Base-by-base conservation (phyloP, 2,329 filamentous ascomycete species). In the Plectosphaerella plurivora region DNA sequence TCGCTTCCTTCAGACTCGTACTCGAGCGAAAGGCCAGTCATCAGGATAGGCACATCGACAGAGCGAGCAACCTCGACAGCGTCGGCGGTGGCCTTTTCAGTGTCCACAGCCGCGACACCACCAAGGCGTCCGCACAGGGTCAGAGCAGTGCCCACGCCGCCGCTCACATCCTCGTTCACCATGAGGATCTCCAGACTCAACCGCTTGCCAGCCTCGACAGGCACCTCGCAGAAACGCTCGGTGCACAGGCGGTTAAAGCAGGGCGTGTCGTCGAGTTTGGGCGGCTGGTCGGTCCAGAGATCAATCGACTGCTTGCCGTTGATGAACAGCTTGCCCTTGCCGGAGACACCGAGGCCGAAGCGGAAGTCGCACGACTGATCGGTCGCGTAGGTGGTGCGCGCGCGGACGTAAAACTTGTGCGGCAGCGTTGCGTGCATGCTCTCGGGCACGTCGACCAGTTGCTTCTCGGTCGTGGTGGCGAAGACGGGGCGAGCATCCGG, bases 1-100 rank as follows among this genome's bases (percentile, higher is more conserved):
- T 89, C 86, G 54, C 87, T 87, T 2, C 86, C 86, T 65, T 89
- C 87, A 2, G 85, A 88, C 62, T 90, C 87, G 85, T 86, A 90
- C 64, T 90, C 87, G 5, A 61, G 74, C 48, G 84, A 85, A n/a
- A 87, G 71, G 2, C 84, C 84, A 1, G 81, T 78, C 2, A 64
- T 53, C 0, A 65, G 46, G 44, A 85, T 73, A 3, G 85, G 83
- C 39, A 84, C 75, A 35, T 86, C 82, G 0, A 78, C 78, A 15
- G 74, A 68, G 55, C 73, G 73, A 9, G 83, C 83, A 6, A 78
- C 20, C 14, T 50, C 39, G 6, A 55, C 52, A 1, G 59, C 59
- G 6, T 53, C 47, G 12, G 15, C n/a, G 33, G 60, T 53, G 6
- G 49, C 53, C 9, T 57, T 25, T 3, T 55, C 53, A 3, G 44